Evolutionary conservation across 2,329 filamentous ascomycete genomes (phyloP).

Genomic region (Stagonosporopsis rhizophila): DNA sequence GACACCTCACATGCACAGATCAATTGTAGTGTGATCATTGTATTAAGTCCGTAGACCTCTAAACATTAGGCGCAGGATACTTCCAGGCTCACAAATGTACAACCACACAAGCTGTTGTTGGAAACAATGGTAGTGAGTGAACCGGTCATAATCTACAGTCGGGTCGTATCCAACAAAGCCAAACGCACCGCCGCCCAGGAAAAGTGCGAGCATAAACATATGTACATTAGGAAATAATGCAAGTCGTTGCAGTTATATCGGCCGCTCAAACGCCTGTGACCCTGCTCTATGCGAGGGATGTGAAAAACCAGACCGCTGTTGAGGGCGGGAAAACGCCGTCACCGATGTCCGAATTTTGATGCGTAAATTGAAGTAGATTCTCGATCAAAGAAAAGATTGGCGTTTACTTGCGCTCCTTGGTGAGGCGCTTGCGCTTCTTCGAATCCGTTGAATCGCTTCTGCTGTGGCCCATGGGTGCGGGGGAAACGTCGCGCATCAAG

Average conservation of each 20-base stretch:
- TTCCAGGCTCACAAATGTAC: constrained; percentile 13
- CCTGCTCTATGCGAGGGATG: constrained; percentile 17
- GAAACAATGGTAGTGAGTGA: constrained; percentile 18
- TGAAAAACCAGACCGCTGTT: constrained; percentile 19
- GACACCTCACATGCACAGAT: not conserved
- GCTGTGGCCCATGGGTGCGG: constrained; percentile 40
- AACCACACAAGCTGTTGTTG: constrained; percentile 3
- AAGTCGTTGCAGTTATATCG: constrained; percentile 14
- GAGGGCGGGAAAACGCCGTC: constrained; percentile 16
- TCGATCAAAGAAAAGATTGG: constrained; percentile 6
- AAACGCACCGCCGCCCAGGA: constrained; percentile 1
- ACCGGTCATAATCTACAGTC: constrained; percentile 27
- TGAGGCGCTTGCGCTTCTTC: constrained; percentile 47
- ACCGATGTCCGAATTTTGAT: constrained; percentile 18
- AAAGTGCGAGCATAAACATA: constrained; percentile 9
- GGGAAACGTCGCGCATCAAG: constrained; percentile 45
- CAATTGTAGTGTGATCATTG: constrained; percentile 1
- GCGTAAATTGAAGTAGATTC: constrained; percentile 10
- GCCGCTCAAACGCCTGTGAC: constrained; percentile 19
- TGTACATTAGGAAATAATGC: constrained; percentile 24
- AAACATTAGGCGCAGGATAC: constrained; percentile 21
- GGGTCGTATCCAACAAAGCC: constrained; percentile 17
- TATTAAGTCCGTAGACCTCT: constrained; percentile 11
- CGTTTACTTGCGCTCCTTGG: constrained; percentile 41
- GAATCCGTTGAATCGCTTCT: constrained; percentile 45